Evolutionary conservation across 2,329 filamentous ascomycete species (phyloP).

Genomic region (Colletotrichum echinochloae): DNA sequence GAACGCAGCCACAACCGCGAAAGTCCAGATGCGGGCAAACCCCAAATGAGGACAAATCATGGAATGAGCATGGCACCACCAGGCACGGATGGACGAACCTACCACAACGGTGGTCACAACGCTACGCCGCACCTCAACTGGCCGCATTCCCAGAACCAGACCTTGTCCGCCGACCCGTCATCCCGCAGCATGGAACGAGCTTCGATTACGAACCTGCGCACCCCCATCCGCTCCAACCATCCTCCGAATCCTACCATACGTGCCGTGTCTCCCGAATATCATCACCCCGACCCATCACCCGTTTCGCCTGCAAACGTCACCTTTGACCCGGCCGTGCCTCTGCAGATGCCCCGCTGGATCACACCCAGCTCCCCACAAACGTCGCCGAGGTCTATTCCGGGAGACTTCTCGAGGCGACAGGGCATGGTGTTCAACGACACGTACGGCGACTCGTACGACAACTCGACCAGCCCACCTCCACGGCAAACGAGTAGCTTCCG

Average conservation of each 20-base stretch:
- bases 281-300: slow-evolving; percentile 33
- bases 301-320: slow-evolving; percentile 23
- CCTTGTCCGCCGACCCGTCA: slow-evolving; percentile 38
- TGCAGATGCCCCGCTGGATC: slow-evolving; percentile 48
- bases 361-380: slow-evolving; percentile 56
- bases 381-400: slow-evolving; percentile 61
- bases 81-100: slow-evolving; percentile 59
- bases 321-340: slow-evolving; percentile 22
- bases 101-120: slow-evolving; percentile 53
- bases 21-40: slow-evolving; percentile 35
- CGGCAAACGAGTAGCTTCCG: slow-evolving; percentile 54
- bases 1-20: slow-evolving; percentile 13
- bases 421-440: slow-evolving; percentile 72
- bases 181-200: slow-evolving; percentile 49
- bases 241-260: slow-evolving; percentile 64
- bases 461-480: slow-evolving; percentile 52
- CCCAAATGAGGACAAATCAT: slow-evolving; percentile 55
- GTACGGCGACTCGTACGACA: slow-evolving; percentile 62
- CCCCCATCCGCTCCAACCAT: slow-evolving; percentile 49
- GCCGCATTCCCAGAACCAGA: slow-evolving; percentile 46
- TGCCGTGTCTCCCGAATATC: slow-evolving; percentile 73
- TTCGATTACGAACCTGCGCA: slow-evolving; percentile 51
- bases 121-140: slow-evolving; percentile 51
- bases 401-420: slow-evolving; percentile 62
- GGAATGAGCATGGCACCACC: slow-evolving; percentile 59